Evolutionary conservation across 177 flowering plant genomes (phyloP), one percentile per base, ranked within the genome.

Genomic region (Telopea speciosissima): DNA sequence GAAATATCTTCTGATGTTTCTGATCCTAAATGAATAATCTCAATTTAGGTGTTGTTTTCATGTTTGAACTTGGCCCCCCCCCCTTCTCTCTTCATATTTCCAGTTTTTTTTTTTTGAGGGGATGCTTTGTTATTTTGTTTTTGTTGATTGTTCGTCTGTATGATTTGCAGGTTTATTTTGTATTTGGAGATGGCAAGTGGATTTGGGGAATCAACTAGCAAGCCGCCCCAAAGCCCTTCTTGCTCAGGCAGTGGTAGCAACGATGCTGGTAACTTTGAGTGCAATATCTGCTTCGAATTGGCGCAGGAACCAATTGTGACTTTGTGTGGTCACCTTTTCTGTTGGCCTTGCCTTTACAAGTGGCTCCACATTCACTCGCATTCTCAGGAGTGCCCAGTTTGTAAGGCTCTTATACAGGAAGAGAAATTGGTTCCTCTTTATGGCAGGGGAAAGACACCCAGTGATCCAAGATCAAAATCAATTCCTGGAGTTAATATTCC

Each of bases 311-410:
- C 94, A 2, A 87, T 91, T 73, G 90, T 89, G 3, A 91, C 97
- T 36, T 75, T 88, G 5, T 91, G 92, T 44, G 94, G 94, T 28
- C 92, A 91, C 73, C 89, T 91, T 17, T 89, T 83, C 77, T 91
- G 97, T 75, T 91, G 94, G 92, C 92, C 94, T 13, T 91, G 97
- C 73, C 86, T 91, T 61, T 91, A 91, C 83, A 85, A 86, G 70
- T 91, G 97, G 97, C 85, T 91, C 22, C 84, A 84, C 52, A 59
- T 82, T 68, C 94, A 88, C 66, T 87, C 92, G 2, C 84, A 72
- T n/a, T 82, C 88, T 1, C 83, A 69, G 23, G 91, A 88, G 58
- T 91, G 97, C 72, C 94, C 97, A 0, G 97, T 91, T 68, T 91
- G 97, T 72, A 91, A 91, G 85, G 97, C 94, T 45, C 74, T 85